Evolutionary conservation across 2,329 filamentous ascomycete genomes (phyloP), one percentile per base, ranked within the genome.

Genomic region (Botrytis galanthina): DNA sequence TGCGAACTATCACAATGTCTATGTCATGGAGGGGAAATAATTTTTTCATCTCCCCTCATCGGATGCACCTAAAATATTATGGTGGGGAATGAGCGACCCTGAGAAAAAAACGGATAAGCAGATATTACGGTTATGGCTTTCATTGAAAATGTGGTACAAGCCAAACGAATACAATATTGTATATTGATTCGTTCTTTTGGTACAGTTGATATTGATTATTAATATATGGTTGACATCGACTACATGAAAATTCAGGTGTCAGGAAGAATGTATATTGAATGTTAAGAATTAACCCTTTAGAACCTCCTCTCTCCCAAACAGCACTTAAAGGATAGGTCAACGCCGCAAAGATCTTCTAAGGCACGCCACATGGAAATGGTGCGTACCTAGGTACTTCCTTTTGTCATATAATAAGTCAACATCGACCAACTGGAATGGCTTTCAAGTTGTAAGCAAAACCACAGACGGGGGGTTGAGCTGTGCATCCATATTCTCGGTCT

Each of bases 1-100:
- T 61, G 39, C 22, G 35, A 16, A 32, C 18, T 35, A 20, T n/a
- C 18, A 37, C 4, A 39, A 39, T 42, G 48, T 39, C 46, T 54
- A 67, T 66, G 44, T 67, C 63, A 68, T 68, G 46, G 64, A 68
- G 64, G 64, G 64, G 64, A 68, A 68, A 68, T 68, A 54, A 29
- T 39, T 68, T 67, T 68, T 68, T 54, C 4, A 10, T 54, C 64
- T 39, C 64, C 46, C 42, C 61, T 44, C 39, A 63, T 62, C 37
- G 42, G 32, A 42, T 68, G 64, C 64, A 68, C 46, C 64, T 54
- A 54, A 42, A 54, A 39, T 39, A 32, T 68, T 67, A 39, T 54
- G 32, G 64, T 54, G 64, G 64, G 64, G 64, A 67, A 67, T 51
- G 5, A 26, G 35, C 46, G 64, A 54, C 64, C 44, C 44, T 51